Conservation (phyloP, 2,329 filamentous ascomycete species). For the Colletotrichum sp. region DNA sequence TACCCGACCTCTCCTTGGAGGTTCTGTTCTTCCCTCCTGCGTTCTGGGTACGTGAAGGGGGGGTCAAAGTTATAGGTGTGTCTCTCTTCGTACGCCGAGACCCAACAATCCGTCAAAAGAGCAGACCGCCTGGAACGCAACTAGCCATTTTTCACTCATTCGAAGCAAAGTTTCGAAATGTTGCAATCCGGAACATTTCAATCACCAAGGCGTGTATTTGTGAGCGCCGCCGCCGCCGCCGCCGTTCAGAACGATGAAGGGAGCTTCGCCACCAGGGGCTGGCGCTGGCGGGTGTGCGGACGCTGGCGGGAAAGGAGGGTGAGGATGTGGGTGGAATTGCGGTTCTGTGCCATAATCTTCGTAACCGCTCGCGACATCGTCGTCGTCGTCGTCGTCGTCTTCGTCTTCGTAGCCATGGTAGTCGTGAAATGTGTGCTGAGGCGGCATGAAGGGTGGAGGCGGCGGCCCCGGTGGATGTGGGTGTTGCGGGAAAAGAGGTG, state of each 20-base stretch:
- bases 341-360: not conserved
- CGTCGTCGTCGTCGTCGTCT: not conserved
- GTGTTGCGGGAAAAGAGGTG: not conserved
- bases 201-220: constrained; percentile 4
- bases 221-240: constrained; percentile 13
- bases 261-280: not conserved
- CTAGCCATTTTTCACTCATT: not conserved
- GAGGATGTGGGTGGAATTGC: not conserved
- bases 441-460: not conserved
- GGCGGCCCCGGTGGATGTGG: constrained; percentile 4
- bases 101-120: not conserved
- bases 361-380: not conserved
- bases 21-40: constrained; percentile 19
- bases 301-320: not conserved
- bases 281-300: not conserved
- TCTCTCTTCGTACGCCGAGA: not conserved
- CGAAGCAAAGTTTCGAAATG: not conserved
- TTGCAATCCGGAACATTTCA: not conserved
- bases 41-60: not conserved
- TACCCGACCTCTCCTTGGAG: not conserved
- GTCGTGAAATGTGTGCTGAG: not conserved
- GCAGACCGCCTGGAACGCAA: not conserved
- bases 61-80: not conserved
- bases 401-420: not conserved
- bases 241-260: constrained; percentile 16